A percentile compares a stretch with the other conserved stretches of the same genome.
Evolutionary conservation across 2,329 filamentous ascomycete species (phyloP).

Genomic region (Albifimbria verrucaria): DNA sequence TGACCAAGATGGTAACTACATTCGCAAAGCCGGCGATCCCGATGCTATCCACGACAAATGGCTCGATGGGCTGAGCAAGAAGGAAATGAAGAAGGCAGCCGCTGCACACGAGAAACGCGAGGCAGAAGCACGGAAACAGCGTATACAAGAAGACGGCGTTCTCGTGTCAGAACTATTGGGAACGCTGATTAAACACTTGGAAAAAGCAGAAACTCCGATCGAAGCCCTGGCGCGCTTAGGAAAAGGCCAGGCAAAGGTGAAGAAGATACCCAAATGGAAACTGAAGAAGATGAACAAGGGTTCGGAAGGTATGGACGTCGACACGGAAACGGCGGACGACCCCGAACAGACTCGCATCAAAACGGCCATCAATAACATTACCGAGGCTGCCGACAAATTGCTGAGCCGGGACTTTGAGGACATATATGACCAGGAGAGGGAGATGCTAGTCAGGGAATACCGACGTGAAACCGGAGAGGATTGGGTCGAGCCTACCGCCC

Average conservation of each 20-base stretch:
- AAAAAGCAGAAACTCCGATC: conserved; percentile 79
- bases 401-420: conserved; percentile 79
- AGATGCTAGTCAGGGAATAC: conserved; percentile 79
- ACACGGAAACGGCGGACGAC: conserved; percentile 52
- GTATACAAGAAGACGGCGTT: conserved; percentile 70
- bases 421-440: conserved; percentile 88
- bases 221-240: conserved; percentile 84
- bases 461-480: conserved; percentile 80
- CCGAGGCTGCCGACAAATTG: conserved; percentile 83
- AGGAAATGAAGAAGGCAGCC: conserved; percentile 84
- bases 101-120: conserved; percentile 86
- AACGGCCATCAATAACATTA: conserved; percentile 75
- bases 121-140: conserved; percentile 67
- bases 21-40: conserved; percentile 83
- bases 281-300: conserved; percentile 62
- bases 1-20: conserved; percentile 86
- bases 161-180: conserved; percentile 71
- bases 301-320: conserved; percentile 66
- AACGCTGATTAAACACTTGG: conserved; percentile 68
- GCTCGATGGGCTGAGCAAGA: conserved; percentile 90
- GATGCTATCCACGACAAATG: conserved; percentile 89
- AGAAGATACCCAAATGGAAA: conserved; percentile 63
- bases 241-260: conserved; percentile 60
- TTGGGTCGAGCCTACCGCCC: conserved; percentile 58
- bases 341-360: conserved; percentile 67